Percentiles rank a stretch among this genome's conserved stretches.
phyloP scores from a whole-genome alignment of 192 early-diverging fungal species.

The Linnemannia schmuckeri region DNA sequence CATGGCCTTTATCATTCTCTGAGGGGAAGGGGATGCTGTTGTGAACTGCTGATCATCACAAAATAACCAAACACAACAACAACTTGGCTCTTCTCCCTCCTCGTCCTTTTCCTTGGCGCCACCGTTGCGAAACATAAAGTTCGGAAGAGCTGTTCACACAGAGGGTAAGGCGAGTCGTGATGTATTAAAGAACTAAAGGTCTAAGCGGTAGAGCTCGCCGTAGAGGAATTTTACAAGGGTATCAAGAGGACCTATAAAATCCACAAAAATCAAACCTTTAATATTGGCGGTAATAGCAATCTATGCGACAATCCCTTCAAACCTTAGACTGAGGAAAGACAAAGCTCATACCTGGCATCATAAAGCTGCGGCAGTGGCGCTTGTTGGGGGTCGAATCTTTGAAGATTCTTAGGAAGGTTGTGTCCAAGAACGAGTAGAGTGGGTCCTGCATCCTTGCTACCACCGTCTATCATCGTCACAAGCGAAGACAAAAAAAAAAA shows the following conservation, averaged over 20 bases:
- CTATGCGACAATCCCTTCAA: not conserved
- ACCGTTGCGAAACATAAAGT: not conserved
- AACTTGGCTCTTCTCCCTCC: not conserved
- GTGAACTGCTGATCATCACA: not conserved
- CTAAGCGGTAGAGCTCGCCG: conserved; percentile 43
- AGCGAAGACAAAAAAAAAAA: not conserved
- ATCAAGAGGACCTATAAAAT: conserved; percentile 39
- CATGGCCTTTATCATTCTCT: not conserved
- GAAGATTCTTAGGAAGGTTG: conserved; percentile 38
- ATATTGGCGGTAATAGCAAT: not conserved
- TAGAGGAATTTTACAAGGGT: conserved; percentile 45
- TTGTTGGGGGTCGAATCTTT: conserved; percentile 24
- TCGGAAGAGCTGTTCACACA: not conserved
- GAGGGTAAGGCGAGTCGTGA: not conserved
- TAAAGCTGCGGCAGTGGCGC: conserved; percentile 37
- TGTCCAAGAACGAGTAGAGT: conserved; percentile 44
- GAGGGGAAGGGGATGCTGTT: not conserved
- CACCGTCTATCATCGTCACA: conserved; percentile 11
- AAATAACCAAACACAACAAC: not conserved
- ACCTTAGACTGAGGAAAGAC: too few species aligned
- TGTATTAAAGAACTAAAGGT: conserved; percentile 27
- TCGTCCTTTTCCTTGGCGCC: not conserved
- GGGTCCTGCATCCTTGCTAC: conserved; percentile 50
- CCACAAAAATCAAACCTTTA: not conserved
- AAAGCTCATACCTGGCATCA: conserved; percentile 41